Conservation (phyloP, 2,329 filamentous ascomycete species). For the Aspergillus vadensis region DNA sequence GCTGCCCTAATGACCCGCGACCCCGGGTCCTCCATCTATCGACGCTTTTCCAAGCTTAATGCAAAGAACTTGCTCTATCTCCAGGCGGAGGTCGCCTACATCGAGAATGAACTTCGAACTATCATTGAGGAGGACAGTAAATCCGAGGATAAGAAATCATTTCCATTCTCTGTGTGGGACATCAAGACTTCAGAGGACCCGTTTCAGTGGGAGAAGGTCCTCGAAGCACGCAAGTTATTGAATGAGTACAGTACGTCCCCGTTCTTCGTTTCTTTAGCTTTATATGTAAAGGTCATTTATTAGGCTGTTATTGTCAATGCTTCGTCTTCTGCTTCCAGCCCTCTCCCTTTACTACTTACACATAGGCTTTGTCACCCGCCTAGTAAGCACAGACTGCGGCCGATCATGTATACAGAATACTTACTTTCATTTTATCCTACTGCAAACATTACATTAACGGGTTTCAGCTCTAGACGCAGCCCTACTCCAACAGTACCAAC, state of each 20-base stretch:
- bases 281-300: too few relatives aligned
- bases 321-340: too few relatives aligned
- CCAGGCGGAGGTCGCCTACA: not conserved
- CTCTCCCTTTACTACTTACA: too few relatives aligned
- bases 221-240: not conserved
- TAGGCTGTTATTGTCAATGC: too few relatives aligned
- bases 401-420: too few relatives aligned
- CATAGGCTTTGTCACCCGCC: not conserved
- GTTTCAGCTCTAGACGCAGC: not conserved
- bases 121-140: not conserved
- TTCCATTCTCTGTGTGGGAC: not conserved
- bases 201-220: not conserved
- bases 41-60: not conserved
- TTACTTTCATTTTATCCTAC: too few relatives aligned
- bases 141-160: not conserved
- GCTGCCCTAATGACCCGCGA: not conserved
- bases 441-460: too few relatives aligned
- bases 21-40: not conserved
- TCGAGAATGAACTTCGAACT: not conserved
- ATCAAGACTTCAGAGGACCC: not conserved
- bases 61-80: not conserved
- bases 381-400: not conserved
- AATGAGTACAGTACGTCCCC: not conserved
- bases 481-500: not conserved
- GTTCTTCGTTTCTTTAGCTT: too few relatives aligned